Evolutionary conservation across 306 rosid genomes (phyloP), one percentile per base, ranked within the genome.

Genomic region (Prunus mongolica): DNA sequence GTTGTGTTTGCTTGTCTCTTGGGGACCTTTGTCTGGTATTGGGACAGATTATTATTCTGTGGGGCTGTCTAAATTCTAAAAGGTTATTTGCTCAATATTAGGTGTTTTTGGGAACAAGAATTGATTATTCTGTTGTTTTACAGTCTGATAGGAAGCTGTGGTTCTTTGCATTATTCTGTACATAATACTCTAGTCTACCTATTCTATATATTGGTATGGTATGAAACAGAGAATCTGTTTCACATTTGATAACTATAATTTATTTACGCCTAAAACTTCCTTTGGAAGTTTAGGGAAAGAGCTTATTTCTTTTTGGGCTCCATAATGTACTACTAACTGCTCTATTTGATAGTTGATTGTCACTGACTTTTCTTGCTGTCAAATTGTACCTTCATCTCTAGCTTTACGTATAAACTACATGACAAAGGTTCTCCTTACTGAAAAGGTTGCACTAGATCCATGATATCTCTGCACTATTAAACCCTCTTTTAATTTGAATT

Each of bases 11-110:
- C 30, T 51, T 52, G 47, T 51, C 19, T 3, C 12, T 19, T 13
- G 50, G 19, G 62, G 30, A 14, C 75, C 50, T 51, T n/a, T 55
- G n/a, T 71, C 75, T n/a, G 62, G 24, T 65, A 51, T 66, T 66
- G 52, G 28, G 51, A 24, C 56, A 45, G 12, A 32, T 2, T 10
- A n/a, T 56, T 56, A 8, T 8, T 56, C 62, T n/a, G 15, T 47
- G n/a, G 57, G 57, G 22, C 22, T 52, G 5, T 52, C 20, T 18
- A 15, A 16, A 16, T 18, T 52, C 57, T 18, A 52, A 18, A 16
- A 16, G 19, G 57, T 15, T 15, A 6, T 52, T 6, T 38, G 9
- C 22, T 54, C 58, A 16, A 56, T 56, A 22, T 56, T 56, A 20
- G 25, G 5, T 54, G 58, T 54, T 19, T 54, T 54, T 2, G 12